Conservation (phyloP, 768 basidiomycete species). For the Lactifluus pinguis region DNA sequence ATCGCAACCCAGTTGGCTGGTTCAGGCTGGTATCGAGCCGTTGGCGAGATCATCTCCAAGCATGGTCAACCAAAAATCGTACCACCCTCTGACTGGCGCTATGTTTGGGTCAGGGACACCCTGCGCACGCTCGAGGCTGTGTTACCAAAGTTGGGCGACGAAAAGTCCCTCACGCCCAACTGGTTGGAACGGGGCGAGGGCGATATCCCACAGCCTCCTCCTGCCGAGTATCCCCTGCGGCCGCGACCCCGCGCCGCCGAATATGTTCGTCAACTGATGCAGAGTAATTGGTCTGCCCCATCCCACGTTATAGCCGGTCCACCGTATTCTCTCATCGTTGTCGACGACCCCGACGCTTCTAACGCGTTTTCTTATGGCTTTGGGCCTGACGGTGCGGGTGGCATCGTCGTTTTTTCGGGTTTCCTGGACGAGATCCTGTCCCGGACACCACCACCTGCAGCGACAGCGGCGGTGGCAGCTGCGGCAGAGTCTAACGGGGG, state of each 20-base stretch:
- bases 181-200: conserved; percentile 47
- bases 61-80: conserved; percentile 55
- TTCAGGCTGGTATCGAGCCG: conserved; percentile 78
- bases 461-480: too few species aligned
- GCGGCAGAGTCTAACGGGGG: conserved; percentile 13
- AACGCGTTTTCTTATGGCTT: conserved; percentile 98
- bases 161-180: conserved; percentile 43
- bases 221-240: conserved; percentile 70
- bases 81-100: conserved; percentile 79
- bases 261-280: conserved; percentile 48
- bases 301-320: conserved; percentile 65
- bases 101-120: conserved; percentile 75
- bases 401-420: conserved; percentile 90
- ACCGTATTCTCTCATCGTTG: conserved; percentile 84
- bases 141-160: conserved; percentile 58
- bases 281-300: conserved; percentile 25
- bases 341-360: conserved; percentile 71
- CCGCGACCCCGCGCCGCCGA: conserved; percentile 77
- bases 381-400: conserved; percentile 83
- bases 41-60: conserved; percentile 65
- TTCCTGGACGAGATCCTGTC: conserved; percentile 82
- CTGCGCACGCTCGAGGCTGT: conserved; percentile 68
- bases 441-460: conserved; percentile 27
- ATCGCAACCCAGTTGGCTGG: conserved; percentile 79
- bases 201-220: conserved; percentile 63